Evolutionary conservation across 176 grass and related monocot genomes (phyloP).

Genomic region (Echinochloa phyllopogon): DNA sequence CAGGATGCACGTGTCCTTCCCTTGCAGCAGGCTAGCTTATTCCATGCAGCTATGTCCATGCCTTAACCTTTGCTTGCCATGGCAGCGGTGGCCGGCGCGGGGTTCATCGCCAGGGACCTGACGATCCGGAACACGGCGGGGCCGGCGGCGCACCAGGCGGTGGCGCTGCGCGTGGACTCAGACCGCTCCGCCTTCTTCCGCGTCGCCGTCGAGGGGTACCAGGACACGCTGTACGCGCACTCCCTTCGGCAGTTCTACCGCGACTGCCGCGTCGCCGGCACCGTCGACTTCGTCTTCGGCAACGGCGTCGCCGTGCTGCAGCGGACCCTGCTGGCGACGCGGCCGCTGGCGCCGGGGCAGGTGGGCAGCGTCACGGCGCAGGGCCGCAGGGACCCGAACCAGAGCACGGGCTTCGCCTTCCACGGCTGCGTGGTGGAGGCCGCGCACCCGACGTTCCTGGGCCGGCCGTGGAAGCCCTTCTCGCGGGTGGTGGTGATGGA

Average conservation of each 20-base stretch:
- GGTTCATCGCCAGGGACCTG: constrained; percentile 79
- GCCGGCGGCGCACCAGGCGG: constrained; percentile 61
- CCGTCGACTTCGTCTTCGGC: constrained; percentile 89
- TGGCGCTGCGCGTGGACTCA: constrained; percentile 82
- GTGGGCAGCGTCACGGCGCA: constrained; percentile 72
- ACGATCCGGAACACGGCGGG: constrained; percentile 88
- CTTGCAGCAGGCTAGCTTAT: neutral
- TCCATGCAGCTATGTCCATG: neutral
- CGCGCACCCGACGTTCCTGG: constrained; percentile 64
- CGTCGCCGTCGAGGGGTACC: constrained; percentile 78
- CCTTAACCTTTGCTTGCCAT: neutral
- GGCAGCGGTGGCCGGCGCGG: constrained; percentile 68
- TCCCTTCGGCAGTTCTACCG: constrained; percentile 92
- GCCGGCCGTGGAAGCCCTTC: constrained; percentile 85
- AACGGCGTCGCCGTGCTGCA: constrained; percentile 75
- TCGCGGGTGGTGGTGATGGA: constrained; percentile 81
- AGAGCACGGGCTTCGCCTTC: constrained; percentile 75
- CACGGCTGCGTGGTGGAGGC: constrained; percentile 68
- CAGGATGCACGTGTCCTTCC: constrained; percentile 24
- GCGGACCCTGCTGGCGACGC: constrained; percentile 49
- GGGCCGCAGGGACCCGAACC: constrained; percentile 65
- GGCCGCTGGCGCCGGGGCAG: constrained; percentile 52
- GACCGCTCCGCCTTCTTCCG: constrained; percentile 89
- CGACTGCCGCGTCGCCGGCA: constrained; percentile 73
- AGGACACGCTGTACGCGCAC: constrained; percentile 93